Evolutionary conservation across 2,329 filamentous ascomycete species (phyloP).

Genomic region (Periconia macrospinosa): DNA sequence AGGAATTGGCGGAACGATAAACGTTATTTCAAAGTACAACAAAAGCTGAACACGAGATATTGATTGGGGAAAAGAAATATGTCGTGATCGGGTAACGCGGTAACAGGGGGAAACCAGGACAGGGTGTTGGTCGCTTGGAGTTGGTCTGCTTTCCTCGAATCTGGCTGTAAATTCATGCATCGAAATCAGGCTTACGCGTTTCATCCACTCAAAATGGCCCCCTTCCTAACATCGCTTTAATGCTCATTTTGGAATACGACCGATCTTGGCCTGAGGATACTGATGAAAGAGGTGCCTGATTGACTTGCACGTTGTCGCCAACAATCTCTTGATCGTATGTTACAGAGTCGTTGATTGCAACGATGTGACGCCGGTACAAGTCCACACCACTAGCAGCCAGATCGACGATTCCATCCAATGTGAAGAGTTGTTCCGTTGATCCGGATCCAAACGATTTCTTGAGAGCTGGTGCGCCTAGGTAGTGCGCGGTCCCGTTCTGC

Average conservation of each 20-base stretch:
- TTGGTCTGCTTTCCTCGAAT: not conserved
- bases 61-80: not conserved
- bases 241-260: constrained; percentile 24
- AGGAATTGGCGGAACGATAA: not conserved
- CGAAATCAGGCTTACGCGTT: not conserved
- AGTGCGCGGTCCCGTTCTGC: constrained; percentile 62
- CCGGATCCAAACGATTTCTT: constrained; percentile 57
- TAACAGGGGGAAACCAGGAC: not conserved
- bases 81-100: not conserved
- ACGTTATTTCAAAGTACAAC: too few relatives aligned
- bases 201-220: constrained; percentile 22
- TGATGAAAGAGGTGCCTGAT: constrained; percentile 9
- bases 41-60: not conserved
- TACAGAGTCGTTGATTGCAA: constrained; percentile 58
- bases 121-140: not conserved
- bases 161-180: not conserved
- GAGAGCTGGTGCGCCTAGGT: constrained; percentile 52
- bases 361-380: constrained; percentile 62
- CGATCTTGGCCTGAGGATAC: constrained; percentile 11
- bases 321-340: constrained; percentile 51
- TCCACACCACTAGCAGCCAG: constrained; percentile 25
- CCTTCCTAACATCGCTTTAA: constrained; percentile 32
- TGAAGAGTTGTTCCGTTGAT: constrained; percentile 59
- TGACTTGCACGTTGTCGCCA: constrained; percentile 11
- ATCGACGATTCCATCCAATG: constrained; percentile 52